Conservation (phyloP, 2,329 filamentous ascomycete species). For the Aureobasidium sp. region DNA sequence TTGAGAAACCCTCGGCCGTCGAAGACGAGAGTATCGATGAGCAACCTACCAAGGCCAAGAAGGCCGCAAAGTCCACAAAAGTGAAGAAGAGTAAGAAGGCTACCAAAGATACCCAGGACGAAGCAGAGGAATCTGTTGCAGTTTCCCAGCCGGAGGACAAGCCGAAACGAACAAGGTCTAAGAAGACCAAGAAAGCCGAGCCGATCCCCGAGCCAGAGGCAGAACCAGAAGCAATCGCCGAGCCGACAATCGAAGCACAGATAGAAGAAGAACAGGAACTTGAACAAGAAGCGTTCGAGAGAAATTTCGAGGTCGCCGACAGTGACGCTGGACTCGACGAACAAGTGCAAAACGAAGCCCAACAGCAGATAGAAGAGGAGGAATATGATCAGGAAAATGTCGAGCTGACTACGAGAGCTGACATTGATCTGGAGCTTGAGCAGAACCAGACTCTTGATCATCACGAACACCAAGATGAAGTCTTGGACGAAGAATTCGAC, state of each 20-base stretch:
- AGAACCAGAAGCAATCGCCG: slow-evolving; percentile 29
- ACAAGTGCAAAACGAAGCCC: slow-evolving; percentile 4
- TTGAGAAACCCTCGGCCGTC: slow-evolving; percentile 20
- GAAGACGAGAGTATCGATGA: slow-evolving; percentile 9
- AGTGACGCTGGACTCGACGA: slow-evolving; percentile 5
- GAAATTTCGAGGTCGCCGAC: slow-evolving; percentile 28
- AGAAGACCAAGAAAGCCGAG: slow-evolving; percentile 21
- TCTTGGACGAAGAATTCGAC: slow-evolving; percentile 13
- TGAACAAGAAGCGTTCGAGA: slow-evolving; percentile 57
- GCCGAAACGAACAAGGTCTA: slow-evolving; percentile 19
- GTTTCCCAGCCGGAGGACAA: slow-evolving; percentile 15
- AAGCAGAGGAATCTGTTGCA: slow-evolving; percentile 16
- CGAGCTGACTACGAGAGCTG: background rate
- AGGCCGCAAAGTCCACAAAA: slow-evolving; percentile 24
- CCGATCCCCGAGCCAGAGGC: slow-evolving; percentile 24
- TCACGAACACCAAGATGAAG: slow-evolving; percentile 1
- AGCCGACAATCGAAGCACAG: slow-evolving; percentile 58
- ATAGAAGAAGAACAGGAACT: slow-evolving; percentile 29
- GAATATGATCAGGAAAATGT: slow-evolving; percentile 2
- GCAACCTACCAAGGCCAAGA: slow-evolving; percentile 21
- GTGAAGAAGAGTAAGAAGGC: slow-evolving; percentile 26
- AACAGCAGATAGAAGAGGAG: slow-evolving; percentile 14
- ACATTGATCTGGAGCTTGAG: slow-evolving; percentile 13
- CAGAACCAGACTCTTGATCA: background rate
- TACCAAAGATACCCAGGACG: slow-evolving; percentile 24